Percentiles rank a stretch among this genome's conserved stretches.
Conservation (phyloP, 2,329 filamentous ascomycete genomes). For the Scleromitrula shiraiana region DNA sequence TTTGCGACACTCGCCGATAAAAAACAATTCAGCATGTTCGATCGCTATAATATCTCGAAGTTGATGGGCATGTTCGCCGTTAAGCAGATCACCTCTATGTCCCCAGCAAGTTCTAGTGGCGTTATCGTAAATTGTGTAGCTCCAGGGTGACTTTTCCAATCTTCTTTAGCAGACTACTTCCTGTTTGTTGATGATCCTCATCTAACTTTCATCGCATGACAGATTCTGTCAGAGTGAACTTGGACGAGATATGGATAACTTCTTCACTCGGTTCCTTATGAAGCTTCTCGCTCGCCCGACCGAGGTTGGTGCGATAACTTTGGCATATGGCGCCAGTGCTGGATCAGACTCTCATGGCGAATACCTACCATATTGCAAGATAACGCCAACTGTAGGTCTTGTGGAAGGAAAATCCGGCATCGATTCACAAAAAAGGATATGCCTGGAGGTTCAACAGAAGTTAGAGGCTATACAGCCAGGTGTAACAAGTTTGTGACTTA, state of each 20-base stretch:
- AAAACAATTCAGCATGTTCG: background rate
- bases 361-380: constrained; percentile 35
- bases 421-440: background rate
- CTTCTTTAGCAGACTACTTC: background rate
- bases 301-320: constrained; percentile 40
- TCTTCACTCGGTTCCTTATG: background rate
- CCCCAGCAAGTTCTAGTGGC: background rate
- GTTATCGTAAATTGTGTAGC: background rate
- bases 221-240: background rate
- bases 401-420: background rate
- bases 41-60: constrained; percentile 38
- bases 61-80: constrained; percentile 38
- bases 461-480: background rate
- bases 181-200: background rate
- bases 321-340: constrained; percentile 31
- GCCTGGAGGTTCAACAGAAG: background rate
- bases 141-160: background rate
- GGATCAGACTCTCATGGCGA: constrained; percentile 39
- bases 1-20: constrained; percentile 5
- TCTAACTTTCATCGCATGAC: background rate
- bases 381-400: background rate
- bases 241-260: background rate
- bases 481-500: background rate
- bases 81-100: constrained; percentile 31
- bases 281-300: constrained; percentile 32